Evolutionary conservation across 495 filamentous ascomycete genomes (phyloP).

Genomic region (Hyaloscypha variabilis): DNA sequence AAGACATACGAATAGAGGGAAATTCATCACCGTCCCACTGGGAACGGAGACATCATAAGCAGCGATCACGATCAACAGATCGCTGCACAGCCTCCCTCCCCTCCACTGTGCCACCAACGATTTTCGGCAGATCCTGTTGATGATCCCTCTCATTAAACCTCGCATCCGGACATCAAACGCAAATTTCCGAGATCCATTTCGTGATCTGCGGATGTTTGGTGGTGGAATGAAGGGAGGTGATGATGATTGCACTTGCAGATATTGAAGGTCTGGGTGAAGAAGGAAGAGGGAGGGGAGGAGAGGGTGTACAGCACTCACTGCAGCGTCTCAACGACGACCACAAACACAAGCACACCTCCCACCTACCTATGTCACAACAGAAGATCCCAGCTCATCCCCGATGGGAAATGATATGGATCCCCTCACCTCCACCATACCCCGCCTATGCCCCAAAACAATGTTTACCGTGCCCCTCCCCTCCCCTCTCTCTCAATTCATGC

Average conservation of each 20-base stretch:
- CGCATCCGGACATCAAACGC: neutral
- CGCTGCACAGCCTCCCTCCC: neutral
- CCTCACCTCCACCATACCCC: neutral
- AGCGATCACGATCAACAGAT: neutral
- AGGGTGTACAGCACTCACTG: neutral
- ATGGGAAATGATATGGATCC: neutral
- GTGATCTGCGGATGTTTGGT: neutral
- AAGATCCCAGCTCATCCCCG: no score
- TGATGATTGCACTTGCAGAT: no score
- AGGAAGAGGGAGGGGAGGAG: neutral
- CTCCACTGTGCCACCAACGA: neutral
- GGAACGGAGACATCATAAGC: neutral
- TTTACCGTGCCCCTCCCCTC: neutral
- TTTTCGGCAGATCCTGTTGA: neutral
- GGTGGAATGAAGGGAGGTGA: neutral
- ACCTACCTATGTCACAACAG: neutral
- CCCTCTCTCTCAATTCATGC: neutral
- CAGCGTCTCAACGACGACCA: neutral
- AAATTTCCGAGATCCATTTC: neutral
- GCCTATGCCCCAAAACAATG: conserved; percentile 14
- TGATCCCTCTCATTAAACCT: neutral
- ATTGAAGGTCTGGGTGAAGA: no score
- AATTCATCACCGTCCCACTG: no score
- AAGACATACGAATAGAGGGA: no score
- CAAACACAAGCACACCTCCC: neutral